Conservation (phyloP, 345 rosid species). For the Brassica juncea region DNA sequence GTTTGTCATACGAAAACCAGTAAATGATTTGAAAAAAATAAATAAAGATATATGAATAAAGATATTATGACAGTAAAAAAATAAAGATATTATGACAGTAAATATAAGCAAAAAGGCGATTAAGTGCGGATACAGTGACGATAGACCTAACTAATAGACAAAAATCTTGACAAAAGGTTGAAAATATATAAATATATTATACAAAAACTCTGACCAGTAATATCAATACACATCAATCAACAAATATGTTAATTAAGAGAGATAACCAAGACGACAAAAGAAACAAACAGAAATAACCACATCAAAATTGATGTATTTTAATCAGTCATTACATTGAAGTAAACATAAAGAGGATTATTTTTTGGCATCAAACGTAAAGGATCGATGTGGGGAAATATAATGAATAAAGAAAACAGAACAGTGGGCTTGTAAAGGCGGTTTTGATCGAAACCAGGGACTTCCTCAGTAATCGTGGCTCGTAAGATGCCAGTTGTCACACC, state of each 20-base stretch:
- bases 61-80: background rate
- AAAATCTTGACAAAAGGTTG: background rate
- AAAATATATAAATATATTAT: background rate
- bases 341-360: too few relatives aligned
- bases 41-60: background rate
- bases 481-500: conserved; percentile 37
- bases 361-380: background rate
- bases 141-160: conserved; percentile 22
- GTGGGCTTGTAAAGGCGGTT: conserved; percentile 37
- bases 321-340: background rate
- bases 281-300: background rate
- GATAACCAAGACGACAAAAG: conserved; percentile 16
- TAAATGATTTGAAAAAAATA: background rate
- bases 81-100: background rate
- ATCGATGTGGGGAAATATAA: background rate
- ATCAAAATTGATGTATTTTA: background rate
- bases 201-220: background rate
- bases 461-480: conserved; percentile 32
- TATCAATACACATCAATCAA: conserved; percentile 5
- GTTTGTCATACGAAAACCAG: background rate
- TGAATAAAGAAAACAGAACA: conserved; percentile 15
- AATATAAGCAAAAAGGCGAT: conserved; percentile 7
- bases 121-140: background rate
- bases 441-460: conserved; percentile 34
- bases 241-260: background rate